Percentiles rank a stretch among this genome's conserved stretches.
These are phyloP conservation scores for Alternaria angustiovoidea DNA, from an alignment of 2,329 filamentous ascomycete species.

Conservation along the genomic window DNA sequence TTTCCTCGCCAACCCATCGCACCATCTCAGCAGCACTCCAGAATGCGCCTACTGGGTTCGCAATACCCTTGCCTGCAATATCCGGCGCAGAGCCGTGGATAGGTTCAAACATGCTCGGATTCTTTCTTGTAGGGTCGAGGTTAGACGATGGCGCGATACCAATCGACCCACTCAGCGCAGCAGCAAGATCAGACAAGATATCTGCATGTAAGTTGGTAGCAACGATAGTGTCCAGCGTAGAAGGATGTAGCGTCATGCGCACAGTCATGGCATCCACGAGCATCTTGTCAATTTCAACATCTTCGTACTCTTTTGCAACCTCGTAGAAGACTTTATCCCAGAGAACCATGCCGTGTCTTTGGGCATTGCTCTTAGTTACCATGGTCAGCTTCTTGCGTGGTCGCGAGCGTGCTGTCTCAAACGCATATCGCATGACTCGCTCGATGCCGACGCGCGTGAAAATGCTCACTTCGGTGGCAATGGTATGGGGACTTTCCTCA, in stretches of 20 bases:
- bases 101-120: slow-evolving; percentile 70
- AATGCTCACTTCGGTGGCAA: slow-evolving; percentile 58
- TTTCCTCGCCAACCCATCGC: slow-evolving; percentile 67
- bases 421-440: slow-evolving; percentile 59
- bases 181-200: slow-evolving; percentile 72
- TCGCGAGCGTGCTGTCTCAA: slow-evolving; percentile 55
- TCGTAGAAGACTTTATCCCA: slow-evolving; percentile 59
- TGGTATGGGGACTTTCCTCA: slow-evolving; percentile 49
- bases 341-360: slow-evolving; percentile 59
- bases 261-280: slow-evolving; percentile 61
- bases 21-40: slow-evolving; percentile 76
- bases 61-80: slow-evolving; percentile 69
- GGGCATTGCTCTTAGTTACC: slow-evolving; percentile 60
- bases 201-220: slow-evolving; percentile 64
- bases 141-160: slow-evolving; percentile 74
- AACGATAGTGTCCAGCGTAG: slow-evolving; percentile 58
- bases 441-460: slow-evolving; percentile 57
- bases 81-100: slow-evolving; percentile 71
- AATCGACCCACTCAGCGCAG: slow-evolving; percentile 71
- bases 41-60: slow-evolving; percentile 71
- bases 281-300: slow-evolving; percentile 59
- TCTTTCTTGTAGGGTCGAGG: slow-evolving; percentile 66
- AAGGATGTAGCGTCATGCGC: slow-evolving; percentile 57
- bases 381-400: slow-evolving; percentile 59
- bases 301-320: slow-evolving; percentile 56